Evolutionary conservation across 1,139 yeast species (phyloP), one percentile per base, ranked within the genome.

Genomic region (Suhomyces wounanorum): DNA sequence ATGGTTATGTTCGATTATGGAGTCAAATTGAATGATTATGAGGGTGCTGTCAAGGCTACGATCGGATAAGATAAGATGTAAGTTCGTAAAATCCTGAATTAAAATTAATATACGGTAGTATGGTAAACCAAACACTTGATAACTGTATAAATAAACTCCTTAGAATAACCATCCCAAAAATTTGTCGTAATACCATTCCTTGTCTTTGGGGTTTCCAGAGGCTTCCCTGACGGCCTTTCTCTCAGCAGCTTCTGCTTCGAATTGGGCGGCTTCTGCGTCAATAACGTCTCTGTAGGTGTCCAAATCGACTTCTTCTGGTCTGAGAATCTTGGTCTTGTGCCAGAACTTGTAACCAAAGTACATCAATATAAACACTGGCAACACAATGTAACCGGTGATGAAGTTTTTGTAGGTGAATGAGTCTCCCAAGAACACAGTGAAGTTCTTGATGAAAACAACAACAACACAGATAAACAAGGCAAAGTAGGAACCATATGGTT

Each of bases 321-420:
- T 68, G 54, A 83, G 75, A 49, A 76, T 61, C 61, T 74, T 78
- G 37, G 89, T 78, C 66, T 78, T 84, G 67, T 70, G 68, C 56
- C 71, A 59, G 43, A 84, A 10, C 68, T 85, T 87, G 75, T 84
- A 85, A 8, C 87, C 89, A 53, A 79, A 61, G 58, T 72, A 78
- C 58, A 81, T 72, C 45, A 81, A 66, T 40, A 84, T 47, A 60
- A 79, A 87, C 26, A 85, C 82, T 31, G 94, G 94, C 51, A 87
- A 75, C 46, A 89, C 89, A 63, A 87, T 85, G 72, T 87, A 87
- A 45, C 92, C 91, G 39, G 94, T 86, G 61, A 87, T 84, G 62
- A 87, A 87, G 33, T 74, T 71, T 70, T 78, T 83, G 70, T 79
- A 84, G 63, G 77, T 81, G 67, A 84, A 84, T 2, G 65, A 65